A percentile compares a stretch with the other conserved stretches of the same genome.
These are phyloP conservation scores for Ceratocystis albifundus DNA, from an alignment of 2,329 filamentous ascomycete genomes.

Conservation along the genomic window DNA sequence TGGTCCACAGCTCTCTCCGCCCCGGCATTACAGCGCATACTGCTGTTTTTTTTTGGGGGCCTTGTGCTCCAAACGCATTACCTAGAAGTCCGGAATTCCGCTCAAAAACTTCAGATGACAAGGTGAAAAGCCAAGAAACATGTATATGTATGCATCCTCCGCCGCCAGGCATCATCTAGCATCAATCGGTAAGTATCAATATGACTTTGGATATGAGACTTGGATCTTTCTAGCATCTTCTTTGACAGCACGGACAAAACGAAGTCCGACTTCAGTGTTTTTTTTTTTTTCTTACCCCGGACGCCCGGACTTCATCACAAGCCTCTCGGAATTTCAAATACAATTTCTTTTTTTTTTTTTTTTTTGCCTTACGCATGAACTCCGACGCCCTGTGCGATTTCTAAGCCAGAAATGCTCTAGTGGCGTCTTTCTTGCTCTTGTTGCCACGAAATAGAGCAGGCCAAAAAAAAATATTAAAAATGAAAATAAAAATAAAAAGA, in stretches of 20 bases:
- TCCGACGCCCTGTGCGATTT: not conserved
- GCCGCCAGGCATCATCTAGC: too few species aligned
- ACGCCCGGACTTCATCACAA: not conserved
- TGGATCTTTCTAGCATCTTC: constrained; percentile 3
- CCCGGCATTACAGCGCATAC: too few species aligned
- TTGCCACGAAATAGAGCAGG: too few species aligned
- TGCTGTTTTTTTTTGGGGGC: too few species aligned
- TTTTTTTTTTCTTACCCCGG: not conserved
- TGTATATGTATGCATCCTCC: too few species aligned
- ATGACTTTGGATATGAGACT: not conserved
- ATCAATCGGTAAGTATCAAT: too few species aligned
- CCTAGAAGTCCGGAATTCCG: too few species aligned
- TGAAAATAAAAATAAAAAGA: too few species aligned
- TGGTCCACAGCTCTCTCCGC: too few species aligned
- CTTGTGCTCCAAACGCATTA: not conserved
- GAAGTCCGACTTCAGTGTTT: not conserved
- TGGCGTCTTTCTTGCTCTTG: not conserved
- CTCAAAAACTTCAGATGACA: not conserved
- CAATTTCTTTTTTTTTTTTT: too few species aligned
- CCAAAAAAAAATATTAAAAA: too few species aligned
- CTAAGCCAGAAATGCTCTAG: not conserved
- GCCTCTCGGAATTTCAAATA: constrained; percentile 4
- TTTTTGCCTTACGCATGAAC: not conserved
- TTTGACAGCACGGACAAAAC: not conserved
- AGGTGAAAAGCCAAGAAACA: not conserved